phyloP scores from a whole-genome alignment of 768 basidiomycete genomes.

The Tremella yokohamensis region DNA sequence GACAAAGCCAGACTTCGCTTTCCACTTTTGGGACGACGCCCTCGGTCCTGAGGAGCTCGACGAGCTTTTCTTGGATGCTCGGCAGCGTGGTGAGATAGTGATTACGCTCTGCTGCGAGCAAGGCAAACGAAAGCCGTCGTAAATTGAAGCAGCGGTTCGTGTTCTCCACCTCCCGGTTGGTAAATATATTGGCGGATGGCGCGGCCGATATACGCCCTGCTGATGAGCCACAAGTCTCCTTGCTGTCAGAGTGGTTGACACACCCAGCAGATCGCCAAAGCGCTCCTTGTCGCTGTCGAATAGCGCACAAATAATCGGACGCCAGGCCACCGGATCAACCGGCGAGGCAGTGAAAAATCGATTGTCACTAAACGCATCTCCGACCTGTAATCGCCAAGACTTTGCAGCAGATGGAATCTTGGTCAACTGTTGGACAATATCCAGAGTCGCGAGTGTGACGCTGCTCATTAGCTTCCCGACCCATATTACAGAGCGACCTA shows the following conservation, averaged over 20 bases:
- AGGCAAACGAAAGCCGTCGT: constrained; percentile 75
- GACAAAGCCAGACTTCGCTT: constrained; percentile 89
- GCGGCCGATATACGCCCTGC: constrained; percentile 63
- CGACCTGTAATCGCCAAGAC: constrained; percentile 75
- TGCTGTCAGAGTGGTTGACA: constrained; percentile 36
- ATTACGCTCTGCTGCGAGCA: constrained; percentile 87
- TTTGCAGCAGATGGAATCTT: constrained; percentile 72
- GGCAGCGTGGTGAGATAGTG: constrained; percentile 85
- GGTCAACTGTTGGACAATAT: constrained; percentile 73
- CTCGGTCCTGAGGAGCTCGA: constrained; percentile 77
- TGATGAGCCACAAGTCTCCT: neutral
- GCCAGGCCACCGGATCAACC: constrained; percentile 64
- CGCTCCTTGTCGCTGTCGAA: constrained; percentile 84
- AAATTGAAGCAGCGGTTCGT: constrained; percentile 77
- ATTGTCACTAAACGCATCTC: constrained; percentile 77
- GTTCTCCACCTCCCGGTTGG: constrained; percentile 92
- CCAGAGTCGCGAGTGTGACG: constrained; percentile 63
- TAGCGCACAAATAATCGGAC: constrained; percentile 68
- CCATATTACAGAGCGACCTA: constrained; percentile 47
- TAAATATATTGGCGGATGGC: constrained; percentile 93
- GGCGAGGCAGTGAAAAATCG: constrained; percentile 64
- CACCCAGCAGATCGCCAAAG: constrained; percentile 77
- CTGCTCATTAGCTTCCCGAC: constrained; percentile 15
- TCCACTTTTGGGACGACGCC: constrained; percentile 77
- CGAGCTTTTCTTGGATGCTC: constrained; percentile 92